Percentiles rank a stretch among this genome's conserved stretches.
Evolutionary conservation across 352 stramenopile genomes (phyloP).

Genomic region (Globisporangium orthogonon): DNA sequence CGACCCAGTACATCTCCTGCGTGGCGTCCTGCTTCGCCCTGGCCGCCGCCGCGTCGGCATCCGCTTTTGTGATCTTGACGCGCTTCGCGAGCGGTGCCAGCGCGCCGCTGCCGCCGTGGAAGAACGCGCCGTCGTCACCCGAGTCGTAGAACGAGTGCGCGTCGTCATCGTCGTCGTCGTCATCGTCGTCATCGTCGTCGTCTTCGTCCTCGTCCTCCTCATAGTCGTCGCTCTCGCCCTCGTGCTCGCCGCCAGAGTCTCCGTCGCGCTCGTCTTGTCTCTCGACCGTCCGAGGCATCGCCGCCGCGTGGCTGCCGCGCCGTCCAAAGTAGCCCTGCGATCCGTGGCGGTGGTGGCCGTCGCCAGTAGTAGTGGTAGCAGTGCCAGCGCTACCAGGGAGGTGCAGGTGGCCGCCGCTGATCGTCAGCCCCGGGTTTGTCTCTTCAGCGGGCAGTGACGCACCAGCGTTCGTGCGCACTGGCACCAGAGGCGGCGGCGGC

Average conservation of each 20-base stretch:
- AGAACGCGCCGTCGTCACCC: slow-evolving; percentile 33
- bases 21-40: slow-evolving; percentile 12
- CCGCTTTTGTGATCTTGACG: slow-evolving; percentile 32
- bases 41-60: slow-evolving; percentile 6
- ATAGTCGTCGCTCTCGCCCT: slow-evolving; percentile 11
- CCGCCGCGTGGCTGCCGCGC: not conserved
- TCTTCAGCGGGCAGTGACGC: not conserved
- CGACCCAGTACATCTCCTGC: slow-evolving; percentile 57
- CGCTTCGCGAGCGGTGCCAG: slow-evolving; percentile 38
- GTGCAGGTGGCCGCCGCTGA: slow-evolving; percentile 8
- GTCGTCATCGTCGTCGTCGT: slow-evolving; percentile 36
- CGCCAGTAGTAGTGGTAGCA: no score
- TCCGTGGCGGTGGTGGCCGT: not conserved
- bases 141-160: slow-evolving; percentile 50
- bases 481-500: not conserved
- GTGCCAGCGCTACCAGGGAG: not conserved
- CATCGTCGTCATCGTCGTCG: slow-evolving; percentile 41
- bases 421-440: slow-evolving; percentile 3
- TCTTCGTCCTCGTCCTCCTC: slow-evolving; percentile 21
- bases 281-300: slow-evolving; percentile 2
- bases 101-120: slow-evolving; percentile 5
- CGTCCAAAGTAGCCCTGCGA: not conserved
- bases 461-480: not conserved
- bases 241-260: slow-evolving; percentile 14
- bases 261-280: slow-evolving; percentile 6